phyloP scores from a whole-genome alignment of 192 early-diverging fungal species.

The Rhizophagus clarus region DNA sequence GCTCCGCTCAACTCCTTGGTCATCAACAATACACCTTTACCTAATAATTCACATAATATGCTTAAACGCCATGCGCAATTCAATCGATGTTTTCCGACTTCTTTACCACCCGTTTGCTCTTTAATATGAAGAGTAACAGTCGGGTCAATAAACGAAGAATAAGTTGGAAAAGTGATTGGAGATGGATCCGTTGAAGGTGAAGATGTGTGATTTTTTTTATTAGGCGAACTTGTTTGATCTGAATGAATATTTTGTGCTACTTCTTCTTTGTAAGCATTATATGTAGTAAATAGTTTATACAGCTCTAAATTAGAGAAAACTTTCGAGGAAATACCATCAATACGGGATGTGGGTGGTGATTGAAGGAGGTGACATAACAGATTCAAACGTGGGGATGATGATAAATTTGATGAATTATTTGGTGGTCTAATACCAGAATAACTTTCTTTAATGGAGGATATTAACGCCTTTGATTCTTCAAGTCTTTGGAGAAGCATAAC shows the following conservation, averaged over 20 bases:
- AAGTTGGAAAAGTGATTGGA: conserved; percentile 29
- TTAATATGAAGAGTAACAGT: conserved; percentile 32
- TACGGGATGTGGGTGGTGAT: conserved; percentile 33
- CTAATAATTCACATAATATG: conserved; percentile 34
- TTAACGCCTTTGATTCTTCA: conserved; percentile 31
- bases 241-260: conserved; percentile 18
- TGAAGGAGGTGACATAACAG: conserved; percentile 31
- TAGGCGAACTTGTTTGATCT: neutral
- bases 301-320: conserved; percentile 35
- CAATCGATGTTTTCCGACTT: conserved; percentile 32
- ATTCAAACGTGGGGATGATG: conserved; percentile 24
- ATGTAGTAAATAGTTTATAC: conserved; percentile 32
- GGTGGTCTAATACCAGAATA: conserved; percentile 12
- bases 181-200: conserved; percentile 3
- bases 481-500: conserved; percentile 29
- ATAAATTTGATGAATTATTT: neutral
- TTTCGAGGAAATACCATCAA: conserved; percentile 34
- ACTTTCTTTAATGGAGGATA: conserved; percentile 22
- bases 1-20: conserved; percentile 49
- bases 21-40: conserved; percentile 48
- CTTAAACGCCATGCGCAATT: conserved; percentile 31
- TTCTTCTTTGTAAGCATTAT: conserved; percentile 33
- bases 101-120: conserved; percentile 30
- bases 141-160: conserved; percentile 32
- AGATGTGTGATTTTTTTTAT: conserved; percentile 8